Evolutionary conservation across 805 yeast species (phyloP).

Genomic region (Sungouiozyma intestinalis): DNA sequence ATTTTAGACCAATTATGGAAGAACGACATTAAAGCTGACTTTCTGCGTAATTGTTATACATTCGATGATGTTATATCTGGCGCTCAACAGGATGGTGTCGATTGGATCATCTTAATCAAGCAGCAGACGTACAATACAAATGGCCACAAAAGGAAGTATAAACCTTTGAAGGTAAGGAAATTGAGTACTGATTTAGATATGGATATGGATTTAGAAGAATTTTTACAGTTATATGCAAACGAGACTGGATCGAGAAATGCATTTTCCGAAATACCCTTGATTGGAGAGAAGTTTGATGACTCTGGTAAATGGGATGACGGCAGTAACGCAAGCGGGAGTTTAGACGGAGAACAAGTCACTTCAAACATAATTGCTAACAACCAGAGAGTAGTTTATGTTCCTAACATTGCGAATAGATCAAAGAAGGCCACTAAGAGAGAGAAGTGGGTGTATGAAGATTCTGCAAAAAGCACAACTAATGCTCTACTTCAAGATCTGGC

Average conservation of each 20-base stretch:
- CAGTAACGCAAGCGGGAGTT: constrained; percentile 23
- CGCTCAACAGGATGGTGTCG: constrained; percentile 62
- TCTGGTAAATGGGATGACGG: constrained; percentile 21
- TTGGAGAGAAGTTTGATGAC: constrained; percentile 20
- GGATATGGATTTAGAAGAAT: constrained; percentile 65
- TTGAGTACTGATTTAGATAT: constrained; percentile 48
- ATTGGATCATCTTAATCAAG: constrained; percentile 68
- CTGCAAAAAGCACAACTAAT: constrained; percentile 51
- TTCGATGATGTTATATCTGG: constrained; percentile 56
- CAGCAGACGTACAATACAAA: constrained; percentile 38
- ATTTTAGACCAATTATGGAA: constrained; percentile 62
- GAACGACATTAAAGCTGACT: constrained; percentile 69
- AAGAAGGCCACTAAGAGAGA: constrained; percentile 67
- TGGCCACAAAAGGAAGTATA: constrained; percentile 43
- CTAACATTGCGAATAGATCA: constrained; percentile 75
- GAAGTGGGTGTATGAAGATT: constrained; percentile 66
- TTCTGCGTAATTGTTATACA: constrained; percentile 34
- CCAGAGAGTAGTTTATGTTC: constrained; percentile 56
- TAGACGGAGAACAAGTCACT: constrained; percentile 16
- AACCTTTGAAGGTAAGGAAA: constrained; percentile 67
- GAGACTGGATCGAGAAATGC: constrained; percentile 15
- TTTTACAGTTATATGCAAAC: constrained; percentile 36
- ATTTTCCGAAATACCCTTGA: constrained; percentile 7
- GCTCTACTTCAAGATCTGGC: constrained; percentile 44
- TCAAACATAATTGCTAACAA: constrained; percentile 7